phyloP scores from a whole-genome alignment of 148 eudicot genomes.

The Fallopia convolvulus region DNA sequence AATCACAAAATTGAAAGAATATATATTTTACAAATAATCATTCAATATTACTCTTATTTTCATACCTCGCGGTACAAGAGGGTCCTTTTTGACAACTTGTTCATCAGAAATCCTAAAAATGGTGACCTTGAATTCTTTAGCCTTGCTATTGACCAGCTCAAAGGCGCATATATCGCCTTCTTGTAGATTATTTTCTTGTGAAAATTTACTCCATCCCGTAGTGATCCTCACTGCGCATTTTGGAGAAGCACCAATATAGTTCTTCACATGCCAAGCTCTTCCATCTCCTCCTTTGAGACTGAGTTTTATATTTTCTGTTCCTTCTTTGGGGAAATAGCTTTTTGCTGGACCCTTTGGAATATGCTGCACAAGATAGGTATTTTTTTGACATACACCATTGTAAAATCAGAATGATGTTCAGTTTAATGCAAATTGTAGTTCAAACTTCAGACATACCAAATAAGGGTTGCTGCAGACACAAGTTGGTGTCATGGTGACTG shows the following conservation, averaged over 20 bases:
- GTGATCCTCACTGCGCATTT: neutral
- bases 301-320: neutral
- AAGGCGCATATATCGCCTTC: neutral
- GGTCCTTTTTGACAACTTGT: too few species aligned
- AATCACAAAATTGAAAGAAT: neutral
- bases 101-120: neutral
- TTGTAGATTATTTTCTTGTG: neutral
- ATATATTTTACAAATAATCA: neutral
- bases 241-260: neutral
- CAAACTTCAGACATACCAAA: neutral
- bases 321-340: neutral
- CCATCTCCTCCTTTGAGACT: neutral
- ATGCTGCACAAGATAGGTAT: neutral
- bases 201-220: neutral
- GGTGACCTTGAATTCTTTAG: conserved; percentile 10
- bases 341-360: neutral
- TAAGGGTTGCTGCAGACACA: neutral
- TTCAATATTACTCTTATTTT: too few species aligned
- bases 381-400: neutral
- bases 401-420: neutral
- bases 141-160: conserved; percentile 2
- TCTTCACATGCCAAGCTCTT: neutral
- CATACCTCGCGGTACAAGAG: too few species aligned
- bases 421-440: neutral
- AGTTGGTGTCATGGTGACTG: neutral